Evolutionary conservation across 83 land plant species (phyloP).

Genomic region (Isoetes engelmannii): DNA sequence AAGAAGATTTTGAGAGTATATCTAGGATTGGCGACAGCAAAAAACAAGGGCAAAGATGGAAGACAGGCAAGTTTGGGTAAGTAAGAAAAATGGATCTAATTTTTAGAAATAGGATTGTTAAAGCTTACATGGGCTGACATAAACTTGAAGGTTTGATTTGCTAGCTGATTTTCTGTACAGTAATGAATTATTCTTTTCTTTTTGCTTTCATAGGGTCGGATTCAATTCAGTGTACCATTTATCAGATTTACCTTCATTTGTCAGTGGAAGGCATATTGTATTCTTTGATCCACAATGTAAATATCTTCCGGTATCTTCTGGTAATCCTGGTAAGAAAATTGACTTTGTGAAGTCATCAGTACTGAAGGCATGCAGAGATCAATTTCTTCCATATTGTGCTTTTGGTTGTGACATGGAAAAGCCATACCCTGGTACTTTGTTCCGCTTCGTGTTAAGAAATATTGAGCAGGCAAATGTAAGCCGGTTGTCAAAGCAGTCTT

Average conservation of each 20-base stretch:
- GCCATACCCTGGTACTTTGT: slow-evolving; percentile 72
- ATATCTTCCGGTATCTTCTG: slow-evolving; percentile 71
- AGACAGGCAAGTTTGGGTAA: slow-evolving; percentile 97
- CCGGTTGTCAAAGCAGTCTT: slow-evolving; percentile 72
- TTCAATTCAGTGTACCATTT: slow-evolving; percentile 95
- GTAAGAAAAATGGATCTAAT: background rate
- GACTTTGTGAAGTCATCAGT: slow-evolving; percentile 75
- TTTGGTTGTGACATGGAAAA: slow-evolving; percentile 90
- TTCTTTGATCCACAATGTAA: slow-evolving; percentile 91
- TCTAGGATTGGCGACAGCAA: slow-evolving; percentile 90
- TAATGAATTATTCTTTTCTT: background rate
- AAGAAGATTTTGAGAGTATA: slow-evolving; percentile 88
- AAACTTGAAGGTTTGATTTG: background rate
- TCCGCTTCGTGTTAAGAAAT: slow-evolving; percentile 84
- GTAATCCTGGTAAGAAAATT: slow-evolving; percentile 90
- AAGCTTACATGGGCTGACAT: too few relatives aligned
- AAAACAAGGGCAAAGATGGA: slow-evolving; percentile 79
- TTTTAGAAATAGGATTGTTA: too few relatives aligned
- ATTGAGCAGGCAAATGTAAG: slow-evolving; percentile 73
- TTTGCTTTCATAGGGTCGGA: slow-evolving; percentile 63
- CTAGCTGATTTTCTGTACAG: background rate
- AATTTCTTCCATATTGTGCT: slow-evolving; percentile 80
- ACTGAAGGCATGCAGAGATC: slow-evolving; percentile 55
- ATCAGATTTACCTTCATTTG: slow-evolving; percentile 96
- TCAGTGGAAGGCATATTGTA: slow-evolving; percentile 84